Conservation (phyloP, 1,284 basidiomycete species). For the Mycosarcoma maydis region DNA sequence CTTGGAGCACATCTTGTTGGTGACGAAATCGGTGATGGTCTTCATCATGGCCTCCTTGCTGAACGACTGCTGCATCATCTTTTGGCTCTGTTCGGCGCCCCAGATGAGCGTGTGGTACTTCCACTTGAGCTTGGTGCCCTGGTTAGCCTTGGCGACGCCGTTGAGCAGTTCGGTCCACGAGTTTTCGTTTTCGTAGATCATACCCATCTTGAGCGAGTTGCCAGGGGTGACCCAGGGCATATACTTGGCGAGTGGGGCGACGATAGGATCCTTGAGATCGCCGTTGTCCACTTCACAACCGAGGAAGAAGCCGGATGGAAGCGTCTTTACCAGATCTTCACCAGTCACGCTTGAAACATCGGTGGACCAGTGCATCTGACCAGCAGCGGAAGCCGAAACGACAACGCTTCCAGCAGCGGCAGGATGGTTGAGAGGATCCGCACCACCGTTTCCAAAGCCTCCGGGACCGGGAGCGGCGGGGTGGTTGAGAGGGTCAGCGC, state of each 20-base stretch:
- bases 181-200: conserved; percentile 28
- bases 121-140: conserved; percentile 10
- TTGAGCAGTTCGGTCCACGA: conserved; percentile 29
- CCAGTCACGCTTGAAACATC: conserved; percentile 37
- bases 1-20: conserved; percentile 42
- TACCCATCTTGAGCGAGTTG: conserved; percentile 40
- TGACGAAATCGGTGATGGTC: conserved; percentile 40
- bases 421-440: conserved; percentile 25
- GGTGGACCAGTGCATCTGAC: conserved; percentile 37
- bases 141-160: conserved; percentile 15
- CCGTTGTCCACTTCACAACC: conserved; percentile 29
- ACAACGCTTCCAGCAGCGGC: background rate
- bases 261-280: conserved; percentile 32
- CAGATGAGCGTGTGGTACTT: conserved; percentile 46
- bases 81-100: conserved; percentile 28
- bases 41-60: conserved; percentile 49
- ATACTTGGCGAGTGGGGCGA: conserved; percentile 12
- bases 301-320: conserved; percentile 37
- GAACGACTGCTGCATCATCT: conserved; percentile 35
- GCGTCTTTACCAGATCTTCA: conserved; percentile 17
- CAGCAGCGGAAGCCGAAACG: conserved; percentile 10
- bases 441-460: conserved; percentile 13
- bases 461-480: background rate
- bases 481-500: background rate
- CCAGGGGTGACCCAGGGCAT: conserved; percentile 25